Evolutionary conservation across 2,329 filamentous ascomycete species (phyloP).

Genomic region (Aspergillus candidus): DNA sequence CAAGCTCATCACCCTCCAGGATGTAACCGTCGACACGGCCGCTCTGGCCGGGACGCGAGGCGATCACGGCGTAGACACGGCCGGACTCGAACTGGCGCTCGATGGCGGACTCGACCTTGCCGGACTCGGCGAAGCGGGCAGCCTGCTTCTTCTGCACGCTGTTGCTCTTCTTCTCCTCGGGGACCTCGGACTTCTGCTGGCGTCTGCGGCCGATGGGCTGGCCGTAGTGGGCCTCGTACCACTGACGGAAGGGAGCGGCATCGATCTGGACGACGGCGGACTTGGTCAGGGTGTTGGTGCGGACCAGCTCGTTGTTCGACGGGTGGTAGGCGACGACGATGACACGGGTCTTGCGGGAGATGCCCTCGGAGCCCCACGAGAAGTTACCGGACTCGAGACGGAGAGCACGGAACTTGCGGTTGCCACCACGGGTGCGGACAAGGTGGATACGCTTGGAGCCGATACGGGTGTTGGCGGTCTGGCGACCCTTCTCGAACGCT

Average conservation of each 20-base stretch:
- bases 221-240: conserved; percentile 99
- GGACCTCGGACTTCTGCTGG: conserved; percentile 65
- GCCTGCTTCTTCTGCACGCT: conserved; percentile 94
- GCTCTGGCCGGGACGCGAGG: conserved; percentile 92
- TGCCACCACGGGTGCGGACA: conserved; percentile 94
- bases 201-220: conserved; percentile 80
- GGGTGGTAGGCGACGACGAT: conserved; percentile 98
- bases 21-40: conserved; percentile 96
- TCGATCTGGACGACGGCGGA: conserved; percentile 98
- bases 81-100: conserved; percentile 99
- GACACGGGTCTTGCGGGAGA: conserved; percentile 98
- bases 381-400: conserved; percentile 99
- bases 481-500: conserved; percentile 99
- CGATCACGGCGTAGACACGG: conserved; percentile 89
- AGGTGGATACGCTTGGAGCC: conserved; percentile 93
- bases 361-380: conserved; percentile 96
- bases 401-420: conserved; percentile 99
- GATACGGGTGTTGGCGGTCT: conserved; percentile 99
- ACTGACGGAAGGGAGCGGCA: conserved; percentile 97
- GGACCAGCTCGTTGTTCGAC: conserved; percentile 99
- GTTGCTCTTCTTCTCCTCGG: conserved; percentile 85
- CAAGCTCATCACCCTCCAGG: conserved; percentile 97
- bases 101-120: conserved; percentile 87
- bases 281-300: conserved; percentile 99
- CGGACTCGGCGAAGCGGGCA: conserved; percentile 68